Conservation (phyloP, 495 filamentous ascomycete species). For the Trypethelium eluteriae region DNA sequence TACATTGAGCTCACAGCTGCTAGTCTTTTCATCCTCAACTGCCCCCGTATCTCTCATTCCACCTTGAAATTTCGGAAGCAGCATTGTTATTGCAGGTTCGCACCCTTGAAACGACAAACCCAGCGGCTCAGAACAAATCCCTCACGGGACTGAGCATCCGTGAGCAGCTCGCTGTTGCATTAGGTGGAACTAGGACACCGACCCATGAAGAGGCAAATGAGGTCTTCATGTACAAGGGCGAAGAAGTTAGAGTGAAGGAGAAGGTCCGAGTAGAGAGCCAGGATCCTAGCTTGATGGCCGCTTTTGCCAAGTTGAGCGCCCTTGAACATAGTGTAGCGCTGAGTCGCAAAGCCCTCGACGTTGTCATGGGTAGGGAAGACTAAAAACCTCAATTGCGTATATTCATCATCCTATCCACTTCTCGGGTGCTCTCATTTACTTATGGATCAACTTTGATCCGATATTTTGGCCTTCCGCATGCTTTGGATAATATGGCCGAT, state of each 20-base stretch:
- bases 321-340: constrained; percentile 64
- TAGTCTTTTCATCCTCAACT: constrained; percentile 51
- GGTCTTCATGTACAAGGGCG: constrained; percentile 55
- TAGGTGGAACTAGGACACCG: constrained; percentile 43
- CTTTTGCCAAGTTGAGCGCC: constrained; percentile 78
- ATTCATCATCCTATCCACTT: not conserved
- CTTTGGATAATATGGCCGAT: not conserved
- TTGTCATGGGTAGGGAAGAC: constrained; percentile 65
- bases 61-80: constrained; percentile 69
- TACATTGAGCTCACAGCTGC: not conserved
- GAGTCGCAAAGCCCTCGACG: constrained; percentile 61
- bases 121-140: constrained; percentile 30
- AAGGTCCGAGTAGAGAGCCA: constrained; percentile 86
- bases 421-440: not conserved
- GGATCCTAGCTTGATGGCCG: constrained; percentile 80
- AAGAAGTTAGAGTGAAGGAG: constrained; percentile 77
- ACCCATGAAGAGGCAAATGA: constrained; percentile 69
- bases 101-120: constrained; percentile 59
- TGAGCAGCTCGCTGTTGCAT: constrained; percentile 47
- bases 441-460: not conserved
- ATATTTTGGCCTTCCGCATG: not conserved
- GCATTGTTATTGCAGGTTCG: constrained; percentile 71
- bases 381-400: not conserved
- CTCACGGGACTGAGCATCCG: constrained; percentile 52
- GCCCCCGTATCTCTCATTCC: constrained; percentile 57